A percentile compares a stretch with the other conserved stretches of the same genome.
Evolutionary conservation across 2,329 filamentous ascomycete species (phyloP).

Genomic region (Botrytis deweyae): DNA sequence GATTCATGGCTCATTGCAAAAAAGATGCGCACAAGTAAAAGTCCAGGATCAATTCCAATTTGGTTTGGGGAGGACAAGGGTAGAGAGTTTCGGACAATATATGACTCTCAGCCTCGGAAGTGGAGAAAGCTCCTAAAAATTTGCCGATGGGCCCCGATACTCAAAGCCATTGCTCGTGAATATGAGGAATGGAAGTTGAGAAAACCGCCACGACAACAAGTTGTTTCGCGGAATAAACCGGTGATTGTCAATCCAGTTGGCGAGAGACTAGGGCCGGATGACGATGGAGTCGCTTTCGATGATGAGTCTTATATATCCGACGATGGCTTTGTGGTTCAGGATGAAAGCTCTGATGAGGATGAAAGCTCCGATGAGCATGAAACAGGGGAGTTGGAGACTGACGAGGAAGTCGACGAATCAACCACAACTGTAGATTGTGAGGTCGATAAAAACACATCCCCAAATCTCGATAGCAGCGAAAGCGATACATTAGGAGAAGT

Average conservation of each 20-base stretch:
- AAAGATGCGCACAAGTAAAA: neutral
- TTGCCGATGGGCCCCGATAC: neutral
- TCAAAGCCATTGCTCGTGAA: slow-evolving; percentile 10
- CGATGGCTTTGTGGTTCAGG: neutral
- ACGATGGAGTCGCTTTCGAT: slow-evolving; percentile 1
- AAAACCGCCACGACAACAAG: neutral
- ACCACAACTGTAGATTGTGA: neutral
- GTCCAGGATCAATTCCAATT: slow-evolving; percentile 13
- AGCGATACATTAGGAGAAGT: neutral
- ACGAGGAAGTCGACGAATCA: neutral
- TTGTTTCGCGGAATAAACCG: neutral
- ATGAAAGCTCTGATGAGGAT: neutral
- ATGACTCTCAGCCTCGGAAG: neutral
- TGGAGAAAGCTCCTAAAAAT: neutral
- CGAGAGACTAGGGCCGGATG: neutral
- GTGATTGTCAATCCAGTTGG: neutral
- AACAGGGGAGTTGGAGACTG: neutral
- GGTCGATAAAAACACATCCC: neutral
- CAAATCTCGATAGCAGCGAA: neutral
- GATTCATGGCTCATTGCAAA: neutral
- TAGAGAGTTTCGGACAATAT: neutral
- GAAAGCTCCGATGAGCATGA: neutral
- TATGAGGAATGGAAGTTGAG: neutral
- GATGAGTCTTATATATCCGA: neutral
- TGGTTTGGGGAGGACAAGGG: slow-evolving; percentile 16